Evolutionary conservation across 2,329 filamentous ascomycete species (phyloP).

Genomic region (Fusarium decemcellulare): DNA sequence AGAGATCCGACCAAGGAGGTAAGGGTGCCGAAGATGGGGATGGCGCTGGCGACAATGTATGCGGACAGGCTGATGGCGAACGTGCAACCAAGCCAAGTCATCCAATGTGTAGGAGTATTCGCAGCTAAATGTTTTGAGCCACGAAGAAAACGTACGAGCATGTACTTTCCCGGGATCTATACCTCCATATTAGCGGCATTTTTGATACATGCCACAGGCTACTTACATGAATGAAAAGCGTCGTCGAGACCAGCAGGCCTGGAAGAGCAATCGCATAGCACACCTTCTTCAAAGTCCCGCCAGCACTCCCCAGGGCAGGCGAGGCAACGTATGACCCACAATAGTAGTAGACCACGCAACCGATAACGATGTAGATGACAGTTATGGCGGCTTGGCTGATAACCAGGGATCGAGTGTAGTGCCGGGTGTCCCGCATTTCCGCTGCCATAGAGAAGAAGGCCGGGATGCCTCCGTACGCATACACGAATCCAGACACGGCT

Average conservation of each 20-base stretch:
- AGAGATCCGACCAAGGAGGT: constrained; percentile 50
- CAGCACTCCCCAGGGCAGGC: constrained; percentile 62
- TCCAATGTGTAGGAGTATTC: constrained; percentile 50
- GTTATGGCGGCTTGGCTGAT: constrained; percentile 48
- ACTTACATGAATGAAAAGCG: constrained; percentile 47
- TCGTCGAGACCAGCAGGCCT: constrained; percentile 47
- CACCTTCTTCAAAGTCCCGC: constrained; percentile 58
- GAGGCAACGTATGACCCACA: constrained; percentile 63
- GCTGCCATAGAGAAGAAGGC: constrained; percentile 51
- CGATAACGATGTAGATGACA: constrained; percentile 52
- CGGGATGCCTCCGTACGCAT: constrained; percentile 55
- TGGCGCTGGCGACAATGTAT: constrained; percentile 45
- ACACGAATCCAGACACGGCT: constrained; percentile 52
- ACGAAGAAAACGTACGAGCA: constrained; percentile 41
- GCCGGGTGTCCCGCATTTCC: constrained; percentile 50
- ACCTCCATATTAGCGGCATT: too few relatives aligned
- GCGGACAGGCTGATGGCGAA: constrained; percentile 41
- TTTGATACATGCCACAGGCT: too few relatives aligned
- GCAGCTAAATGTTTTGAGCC: constrained; percentile 48
- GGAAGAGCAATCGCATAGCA: constrained; percentile 56
- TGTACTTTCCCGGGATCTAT: constrained; percentile 37
- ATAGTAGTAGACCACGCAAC: constrained; percentile 60
- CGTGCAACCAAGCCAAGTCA: constrained; percentile 50
- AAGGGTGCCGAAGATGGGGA: constrained; percentile 45
- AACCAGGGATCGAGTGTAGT: constrained; percentile 47